These are phyloP conservation scores for Microsporum audouinii DNA, from an alignment of 2,329 filamentous ascomycete species.

Conservation along the genomic window DNA sequence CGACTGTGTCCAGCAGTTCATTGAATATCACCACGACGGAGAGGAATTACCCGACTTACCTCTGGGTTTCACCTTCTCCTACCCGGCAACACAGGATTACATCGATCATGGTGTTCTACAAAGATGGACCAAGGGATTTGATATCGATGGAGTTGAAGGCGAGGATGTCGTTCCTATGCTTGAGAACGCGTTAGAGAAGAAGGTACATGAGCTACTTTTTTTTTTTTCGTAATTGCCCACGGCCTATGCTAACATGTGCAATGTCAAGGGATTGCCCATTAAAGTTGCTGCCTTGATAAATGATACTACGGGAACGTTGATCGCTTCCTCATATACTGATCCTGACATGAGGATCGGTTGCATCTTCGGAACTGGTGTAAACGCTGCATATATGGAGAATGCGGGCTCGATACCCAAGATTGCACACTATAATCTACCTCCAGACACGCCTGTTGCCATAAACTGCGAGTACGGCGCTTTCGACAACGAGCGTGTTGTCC, in stretches of 20 bases:
- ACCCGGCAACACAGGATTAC: slow-evolving; percentile 84
- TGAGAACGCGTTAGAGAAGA: slow-evolving; percentile 60
- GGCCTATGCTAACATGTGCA: background rate
- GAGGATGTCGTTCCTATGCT: slow-evolving; percentile 83
- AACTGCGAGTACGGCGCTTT: slow-evolving; percentile 98
- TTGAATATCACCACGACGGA: slow-evolving; percentile 68
- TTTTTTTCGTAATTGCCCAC: slow-evolving; percentile 7
- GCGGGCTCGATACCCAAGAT: slow-evolving; percentile 87
- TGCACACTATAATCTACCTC: slow-evolving; percentile 74
- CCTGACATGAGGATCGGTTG: slow-evolving; percentile 85
- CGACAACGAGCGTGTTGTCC: slow-evolving; percentile 81
- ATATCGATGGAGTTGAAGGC: slow-evolving; percentile 84
- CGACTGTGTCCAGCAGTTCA: slow-evolving; percentile 81
- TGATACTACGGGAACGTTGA: slow-evolving; percentile 92
- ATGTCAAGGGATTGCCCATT: slow-evolving; percentile 67
- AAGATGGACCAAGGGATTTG: slow-evolving; percentile 95
- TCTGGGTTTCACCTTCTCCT: slow-evolving; percentile 92
- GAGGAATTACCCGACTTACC: slow-evolving; percentile 53
- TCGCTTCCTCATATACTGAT: slow-evolving; percentile 96
- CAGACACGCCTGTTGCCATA: slow-evolving; percentile 79
- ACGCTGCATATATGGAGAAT: slow-evolving; percentile 95
- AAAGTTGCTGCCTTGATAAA: slow-evolving; percentile 91
- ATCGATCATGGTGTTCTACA: slow-evolving; percentile 88
- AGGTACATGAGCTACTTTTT: slow-evolving; percentile 38
- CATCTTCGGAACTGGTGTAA: slow-evolving; percentile 97